Conservation (phyloP, 2,329 filamentous ascomycete species). For the Septoria linicola region DNA sequence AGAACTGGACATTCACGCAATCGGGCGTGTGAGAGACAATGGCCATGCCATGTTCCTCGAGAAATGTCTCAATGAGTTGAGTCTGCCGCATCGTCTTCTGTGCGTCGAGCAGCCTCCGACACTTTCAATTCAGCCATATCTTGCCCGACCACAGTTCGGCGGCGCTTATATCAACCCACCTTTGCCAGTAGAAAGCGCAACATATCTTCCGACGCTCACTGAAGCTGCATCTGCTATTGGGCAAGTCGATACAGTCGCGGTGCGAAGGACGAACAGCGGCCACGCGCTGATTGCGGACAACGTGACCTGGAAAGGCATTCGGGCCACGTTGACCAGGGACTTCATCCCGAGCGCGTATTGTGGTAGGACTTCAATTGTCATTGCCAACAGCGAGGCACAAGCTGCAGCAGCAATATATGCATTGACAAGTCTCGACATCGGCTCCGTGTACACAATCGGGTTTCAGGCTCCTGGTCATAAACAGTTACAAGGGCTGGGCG, state of each 20-base stretch:
- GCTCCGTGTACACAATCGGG: constrained; percentile 79
- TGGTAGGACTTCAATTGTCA: constrained; percentile 70
- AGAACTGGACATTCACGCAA: constrained; percentile 76
- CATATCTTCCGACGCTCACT: constrained; percentile 65
- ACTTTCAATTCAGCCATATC: constrained; percentile 68
- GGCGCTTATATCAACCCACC: constrained; percentile 79
- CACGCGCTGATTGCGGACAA: constrained; percentile 73
- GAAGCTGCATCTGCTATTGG: constrained; percentile 77
- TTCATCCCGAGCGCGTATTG: constrained; percentile 80
- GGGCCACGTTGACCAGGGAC: constrained; percentile 76
- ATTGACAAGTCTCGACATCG: constrained; percentile 70
- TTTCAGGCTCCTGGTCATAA: constrained; percentile 58
- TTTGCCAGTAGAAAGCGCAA: constrained; percentile 52
- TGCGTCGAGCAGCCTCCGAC: constrained; percentile 70
- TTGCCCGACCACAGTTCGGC: constrained; percentile 73
- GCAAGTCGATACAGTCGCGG: constrained; percentile 77
- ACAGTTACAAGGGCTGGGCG: constrained; percentile 68
- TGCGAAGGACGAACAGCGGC: constrained; percentile 52
- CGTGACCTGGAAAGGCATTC: constrained; percentile 80
- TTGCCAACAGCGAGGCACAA: constrained; percentile 71
- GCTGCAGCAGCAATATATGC: constrained; percentile 78
- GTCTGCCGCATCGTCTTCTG: constrained; percentile 78
- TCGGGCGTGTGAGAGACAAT: constrained; percentile 69
- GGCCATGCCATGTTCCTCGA: constrained; percentile 83
- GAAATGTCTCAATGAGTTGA: constrained; percentile 60